Evolutionary conservation across 345 rosid species (phyloP), one percentile per base, ranked within the genome.

Genomic region (Fremontodendron californicum): DNA sequence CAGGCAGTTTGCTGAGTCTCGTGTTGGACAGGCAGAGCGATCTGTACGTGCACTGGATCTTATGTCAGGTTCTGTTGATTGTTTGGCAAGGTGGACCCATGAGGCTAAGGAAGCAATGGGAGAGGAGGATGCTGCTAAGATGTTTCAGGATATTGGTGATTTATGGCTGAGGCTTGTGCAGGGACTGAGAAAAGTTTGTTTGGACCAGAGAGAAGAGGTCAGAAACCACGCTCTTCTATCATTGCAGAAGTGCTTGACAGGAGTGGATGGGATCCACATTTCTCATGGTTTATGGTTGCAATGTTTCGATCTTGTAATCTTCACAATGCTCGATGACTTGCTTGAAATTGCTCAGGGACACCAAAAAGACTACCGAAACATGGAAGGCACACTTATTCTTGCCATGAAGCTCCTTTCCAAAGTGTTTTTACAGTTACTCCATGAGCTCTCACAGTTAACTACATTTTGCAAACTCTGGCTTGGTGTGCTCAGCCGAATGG

Each of bases 81-180:
- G 90, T 82, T 85, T 96, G 78, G 90, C 85, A 42, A 85, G 89
- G 75, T 93, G 99, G 97, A 87, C 87, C 25, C 58, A 25, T 49
- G 87, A 91, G 81, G 92, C 97, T 12, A 90, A 82, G 88, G 94
- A 91, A 82, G 86, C 89, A 71, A 86, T 89, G 89, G 85, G 86
- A 31, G 97, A 88, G 80, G 99, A 93, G 43, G 97, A 95, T 74
- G 85, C 86, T n/a, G 80, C 85, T 4, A 95, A 90, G 79, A 79
- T 86, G 88, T 84, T 82, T 4, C 93, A 88, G 84, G 98, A 96
- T 73, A 87, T 93, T 16, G 97, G 97, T 43, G 98, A 96, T 75
- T 92, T 94, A 95, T 96, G 99, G 99, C 83, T 96, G 81, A 90
- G 97, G 82, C 94, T 96, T 70, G 97, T 90, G 76, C 99, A 96